These are phyloP conservation scores for Aspergillus haitiensis DNA, from an alignment of 495 filamentous ascomycete genomes.

Conservation along the genomic window DNA sequence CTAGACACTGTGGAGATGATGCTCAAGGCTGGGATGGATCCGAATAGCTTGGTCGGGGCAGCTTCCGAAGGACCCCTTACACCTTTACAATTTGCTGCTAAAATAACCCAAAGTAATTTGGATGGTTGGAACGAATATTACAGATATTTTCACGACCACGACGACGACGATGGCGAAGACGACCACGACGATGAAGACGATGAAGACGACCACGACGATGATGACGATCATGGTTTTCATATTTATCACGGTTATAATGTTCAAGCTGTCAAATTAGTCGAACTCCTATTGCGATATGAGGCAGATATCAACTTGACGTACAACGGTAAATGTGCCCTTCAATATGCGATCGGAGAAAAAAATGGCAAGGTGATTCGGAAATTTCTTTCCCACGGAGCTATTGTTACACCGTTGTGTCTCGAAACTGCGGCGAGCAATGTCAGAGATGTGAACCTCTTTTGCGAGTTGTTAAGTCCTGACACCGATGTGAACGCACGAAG, in stretches of 20 bases:
- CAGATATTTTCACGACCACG: too few species aligned
- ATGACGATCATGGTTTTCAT: too few species aligned
- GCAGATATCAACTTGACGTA: conserved; percentile 12
- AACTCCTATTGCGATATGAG: conserved; percentile 3
- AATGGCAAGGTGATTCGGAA: not conserved
- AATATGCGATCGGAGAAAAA: conserved; percentile 9
- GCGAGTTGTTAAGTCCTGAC: not conserved
- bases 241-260: too few species aligned
- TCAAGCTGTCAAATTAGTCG: not conserved
- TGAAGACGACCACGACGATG: too few species aligned
- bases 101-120: too few species aligned
- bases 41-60: conserved; percentile 13
- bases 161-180: too few species aligned
- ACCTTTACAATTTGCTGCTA: conserved; percentile 11
- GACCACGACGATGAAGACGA: too few species aligned
- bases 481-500: not conserved
- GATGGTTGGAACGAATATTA: too few species aligned
- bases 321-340: not conserved
- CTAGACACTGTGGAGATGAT: not conserved
- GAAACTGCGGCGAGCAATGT: not conserved
- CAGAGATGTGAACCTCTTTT: not conserved
- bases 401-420: conserved; percentile 9
- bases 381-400: conserved; percentile 11
- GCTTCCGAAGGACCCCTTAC: conserved; percentile 8
- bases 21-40: not conserved